These are phyloP conservation scores for Pleurotus ostreatus DNA, from an alignment of 768 basidiomycete species.

Conservation along the genomic window DNA sequence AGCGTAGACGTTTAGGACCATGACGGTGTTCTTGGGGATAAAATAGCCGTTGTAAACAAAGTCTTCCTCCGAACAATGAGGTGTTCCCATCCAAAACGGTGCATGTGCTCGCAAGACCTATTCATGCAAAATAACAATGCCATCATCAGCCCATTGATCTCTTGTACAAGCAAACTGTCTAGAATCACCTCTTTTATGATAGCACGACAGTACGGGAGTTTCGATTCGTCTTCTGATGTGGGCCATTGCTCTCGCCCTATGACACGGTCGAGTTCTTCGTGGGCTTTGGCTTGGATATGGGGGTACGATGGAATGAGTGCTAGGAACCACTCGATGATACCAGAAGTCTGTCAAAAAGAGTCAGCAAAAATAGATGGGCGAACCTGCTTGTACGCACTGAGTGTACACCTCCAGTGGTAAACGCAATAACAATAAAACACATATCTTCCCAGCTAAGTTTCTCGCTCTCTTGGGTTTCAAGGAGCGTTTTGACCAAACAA, in stretches of 20 bases:
- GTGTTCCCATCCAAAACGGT: conserved; percentile 15
- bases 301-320: conserved; percentile 18
- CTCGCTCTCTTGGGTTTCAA: conserved; percentile 22
- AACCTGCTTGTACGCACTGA: conserved; percentile 17
- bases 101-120: conserved; percentile 10
- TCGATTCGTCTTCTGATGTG: conserved; percentile 14
- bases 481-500: conserved; percentile 26
- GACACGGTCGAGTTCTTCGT: conserved; percentile 15
- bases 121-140: neutral
- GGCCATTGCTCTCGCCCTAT: conserved; percentile 21
- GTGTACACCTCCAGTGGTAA: conserved; percentile 27
- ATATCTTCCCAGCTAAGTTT: conserved; percentile 25
- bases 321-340: conserved; percentile 20
- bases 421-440: conserved; percentile 25
- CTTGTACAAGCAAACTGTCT: neutral
- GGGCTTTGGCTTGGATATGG: conserved; percentile 12
- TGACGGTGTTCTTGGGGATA: conserved; percentile 19
- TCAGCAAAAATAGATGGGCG: neutral
- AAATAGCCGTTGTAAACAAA: conserved; percentile 20
- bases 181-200: conserved; percentile 20
- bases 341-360: conserved; percentile 13
- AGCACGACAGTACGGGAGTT: conserved; percentile 22
- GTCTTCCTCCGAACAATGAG: conserved; percentile 16
- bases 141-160: neutral
- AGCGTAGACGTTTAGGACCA: conserved; percentile 20